Evolutionary conservation across 2,329 filamentous ascomycete species (phyloP), one percentile per base, ranked within the genome.

Genomic region (Aaosphaeria pasadenensis): DNA sequence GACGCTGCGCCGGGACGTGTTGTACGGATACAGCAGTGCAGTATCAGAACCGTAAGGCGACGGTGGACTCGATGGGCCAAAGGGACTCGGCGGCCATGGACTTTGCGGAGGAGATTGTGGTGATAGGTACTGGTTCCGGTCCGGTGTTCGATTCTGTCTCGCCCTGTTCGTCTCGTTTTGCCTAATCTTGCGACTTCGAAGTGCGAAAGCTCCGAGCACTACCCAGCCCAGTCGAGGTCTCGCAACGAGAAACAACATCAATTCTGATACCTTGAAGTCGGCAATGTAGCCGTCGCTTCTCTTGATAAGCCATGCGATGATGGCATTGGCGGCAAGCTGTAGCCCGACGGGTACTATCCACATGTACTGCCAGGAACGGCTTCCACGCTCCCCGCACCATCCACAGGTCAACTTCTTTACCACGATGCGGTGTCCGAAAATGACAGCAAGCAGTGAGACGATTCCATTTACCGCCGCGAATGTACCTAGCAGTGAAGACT

Each of bases 391-490:
- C 9, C 51, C 51, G 28, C n/a, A 48, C 29, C 29, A 29, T 9
- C 48, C 51, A 36, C 48, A 53, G 5, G 48, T 50, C 11, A 53
- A n/a, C 29, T 45, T 45, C 39, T 51, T 35, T 4, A 49, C 28
- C 13, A 51, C 33, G 4, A 43, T 36, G 30, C 49, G 51, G 39
- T 51, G 46, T 24, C 48, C 45, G 29, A 49, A 51, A 11, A 54
- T 39, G n/a, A 49, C 46, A 30, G 46, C 38, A 41, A 53, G 39
- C 6, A 46, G 11, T 41, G 36, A 40, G 17, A 48, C 45, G n/a
- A 53, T 32, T 17, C 36, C 48, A 33, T 53, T 53, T n/a, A 53
- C 45, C 17, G 39, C 39, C 30, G 51, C 51, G 40, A 53, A 50
- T 31, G 48, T 53, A 11, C 42, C 44, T 11, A 53, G 45, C 7